Conservation (phyloP, 2,329 filamentous ascomycete species). For the Penicillium rolfsii region DNA sequence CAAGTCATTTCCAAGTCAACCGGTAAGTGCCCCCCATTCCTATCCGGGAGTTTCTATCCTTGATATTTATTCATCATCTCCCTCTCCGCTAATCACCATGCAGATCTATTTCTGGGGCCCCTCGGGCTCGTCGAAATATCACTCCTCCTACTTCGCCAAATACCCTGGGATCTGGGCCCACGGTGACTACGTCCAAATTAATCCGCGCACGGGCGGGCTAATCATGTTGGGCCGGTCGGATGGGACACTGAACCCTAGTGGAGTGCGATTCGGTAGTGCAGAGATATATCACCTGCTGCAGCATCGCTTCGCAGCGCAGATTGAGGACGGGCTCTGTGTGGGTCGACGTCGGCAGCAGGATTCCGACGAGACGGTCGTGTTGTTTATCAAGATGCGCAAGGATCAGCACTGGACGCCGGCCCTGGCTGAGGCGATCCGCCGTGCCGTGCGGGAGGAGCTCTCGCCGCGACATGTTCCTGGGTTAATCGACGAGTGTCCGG, state of each 20-base stretch:
- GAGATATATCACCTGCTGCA: not conserved
- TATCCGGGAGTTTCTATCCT: too few relatives aligned
- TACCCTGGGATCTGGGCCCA: not conserved
- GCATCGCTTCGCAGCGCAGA: not conserved
- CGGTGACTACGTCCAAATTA: not conserved
- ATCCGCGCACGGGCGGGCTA: not conserved
- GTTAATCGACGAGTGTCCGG: not conserved
- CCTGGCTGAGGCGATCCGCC: not conserved
- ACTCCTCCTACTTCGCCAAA: not conserved
- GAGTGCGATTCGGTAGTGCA: not conserved
- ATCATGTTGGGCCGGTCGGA: not conserved
- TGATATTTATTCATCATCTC: too few relatives aligned
- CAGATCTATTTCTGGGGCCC: not conserved
- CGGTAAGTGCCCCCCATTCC: not conserved
- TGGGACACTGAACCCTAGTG: not conserved
- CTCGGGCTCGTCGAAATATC: not conserved
- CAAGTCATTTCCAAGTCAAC: not conserved
- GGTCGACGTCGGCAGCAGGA: not conserved
- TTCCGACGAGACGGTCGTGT: not conserved
- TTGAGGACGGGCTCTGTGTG: not conserved
- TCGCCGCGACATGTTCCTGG: not conserved
- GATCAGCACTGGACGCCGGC: not conserved
- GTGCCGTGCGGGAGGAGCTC: not conserved
- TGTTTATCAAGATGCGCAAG: not conserved
- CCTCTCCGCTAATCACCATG: not conserved